Evolutionary conservation across 1,139 yeast species (phyloP), one percentile per base, ranked within the genome.

Genomic region (Candida tropicalis): DNA sequence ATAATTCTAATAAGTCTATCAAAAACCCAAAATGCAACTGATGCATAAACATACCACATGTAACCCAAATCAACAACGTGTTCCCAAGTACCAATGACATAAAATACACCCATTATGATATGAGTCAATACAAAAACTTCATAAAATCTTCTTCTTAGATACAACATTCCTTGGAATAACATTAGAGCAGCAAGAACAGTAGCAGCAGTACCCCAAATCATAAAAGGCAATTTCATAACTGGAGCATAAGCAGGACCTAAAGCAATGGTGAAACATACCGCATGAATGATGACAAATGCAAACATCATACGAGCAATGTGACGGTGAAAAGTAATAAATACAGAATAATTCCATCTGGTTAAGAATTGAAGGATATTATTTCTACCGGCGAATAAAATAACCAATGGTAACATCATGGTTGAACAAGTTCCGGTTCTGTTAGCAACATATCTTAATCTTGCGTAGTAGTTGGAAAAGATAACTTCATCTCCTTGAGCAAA

Each of bases 121-220:
- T 88, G 96, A n/a, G 72, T 39, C 18, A 70, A 50, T 25, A 85
- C 60, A 60, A 89, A 89, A 3, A 75, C 35, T 54, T 88, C 96
- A 59, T 88, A 88, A 54, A 69, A 67, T 45, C 62, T 58, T 42
- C 76, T 74, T 58, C 96, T 73, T 47, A 87, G 56, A 11, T 65
- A 57, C 44, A 78, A 73, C 46, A 65, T 59, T 0, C 88, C 84
- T 36, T 76, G 74, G 36, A 75, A 53, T 31, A 70, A 48, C 42
- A 81, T 59, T 2, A 75, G 35, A 8, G 64, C 54, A 11, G 68
- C 66, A 22, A 73, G 52, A 29, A 70, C 56, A 2, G 68, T 47
- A 1, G 81, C 78, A 28, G 68, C 66, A 40, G 71, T 62, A 37
- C 93, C 93, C 65, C 77, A 75, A 43, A 66, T 59, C 52, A 65